Evolutionary conservation across 495 filamentous ascomycete genomes (phyloP), one percentile per base, ranked within the genome.

Genomic region (Letharia lupina): DNA sequence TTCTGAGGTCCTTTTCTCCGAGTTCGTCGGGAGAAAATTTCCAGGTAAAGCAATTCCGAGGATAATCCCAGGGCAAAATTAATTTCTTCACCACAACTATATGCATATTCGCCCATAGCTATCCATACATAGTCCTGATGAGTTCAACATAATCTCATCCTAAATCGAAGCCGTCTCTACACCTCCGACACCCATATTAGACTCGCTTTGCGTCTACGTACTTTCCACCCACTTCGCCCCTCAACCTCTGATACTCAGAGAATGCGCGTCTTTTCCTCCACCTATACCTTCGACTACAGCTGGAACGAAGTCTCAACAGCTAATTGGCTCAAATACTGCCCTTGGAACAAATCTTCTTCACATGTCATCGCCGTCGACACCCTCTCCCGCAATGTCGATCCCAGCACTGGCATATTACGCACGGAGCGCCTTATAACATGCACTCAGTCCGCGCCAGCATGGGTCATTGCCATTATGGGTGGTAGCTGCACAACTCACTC

Each of bases 291-390:
- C 79, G 83, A 96, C 76, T 98, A 98, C 81, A 92, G 91, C 37
- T 98, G 94, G 93, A 89, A 93, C 70, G 95, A 97, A 76, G 95
- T 98, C 44, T 96, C 92, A n/a, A 91, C 91, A n/a, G 91, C 89
- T 70, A 98, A 98, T 83, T 98, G 94, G 94, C 87, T 87, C 60
- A 98, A 98, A 77, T 98, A 98, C 80, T 95, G 90, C 75, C 91
- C 93, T 42, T 97, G 94, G 94, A 98, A 98, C 78, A 86, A 96
- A 69, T 92, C 95, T 76, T 90, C 88, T 2, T 89, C 90, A 39
- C 94, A 98, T 75, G 94, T 98, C 58, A 82, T 96, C 63, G 91
- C 90, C 69, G 95, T 98, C 67, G 94, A 98, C 77, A 98, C 93
- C 6, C 75, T 98, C 64, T 88, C 86, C 50, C 87, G 95, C 47